These are phyloP conservation scores for Cordyceps cicadae DNA, from an alignment of 2,329 filamentous ascomycete species.

Conservation along the genomic window DNA sequence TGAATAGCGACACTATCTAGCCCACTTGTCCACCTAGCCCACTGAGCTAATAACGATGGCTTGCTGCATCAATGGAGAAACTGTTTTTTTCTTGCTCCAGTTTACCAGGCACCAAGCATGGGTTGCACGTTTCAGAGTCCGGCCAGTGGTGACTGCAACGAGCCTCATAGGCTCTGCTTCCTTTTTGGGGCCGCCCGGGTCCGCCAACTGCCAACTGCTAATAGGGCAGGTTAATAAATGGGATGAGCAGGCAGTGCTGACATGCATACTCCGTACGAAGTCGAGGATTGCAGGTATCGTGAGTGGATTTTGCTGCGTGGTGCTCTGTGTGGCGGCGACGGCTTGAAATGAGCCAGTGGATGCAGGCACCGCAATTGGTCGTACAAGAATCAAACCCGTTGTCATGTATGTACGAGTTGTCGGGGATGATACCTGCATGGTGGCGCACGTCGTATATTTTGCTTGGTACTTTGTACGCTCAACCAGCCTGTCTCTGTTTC, in stretches of 20 bases:
- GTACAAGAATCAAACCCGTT: not conserved
- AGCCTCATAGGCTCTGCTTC: not conserved
- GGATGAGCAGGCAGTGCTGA: not conserved
- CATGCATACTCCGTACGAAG: not conserved
- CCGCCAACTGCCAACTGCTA: not conserved
- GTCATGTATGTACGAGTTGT: not conserved
- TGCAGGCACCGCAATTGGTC: not conserved
- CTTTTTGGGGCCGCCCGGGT: not conserved
- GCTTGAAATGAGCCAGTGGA: not conserved
- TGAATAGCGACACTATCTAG: not conserved
- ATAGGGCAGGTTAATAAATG: not conserved
- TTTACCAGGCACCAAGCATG: conserved; percentile 7
- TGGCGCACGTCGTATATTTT: not conserved
- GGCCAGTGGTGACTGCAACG: not conserved
- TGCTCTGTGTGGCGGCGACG: not conserved
- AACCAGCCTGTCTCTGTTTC: not conserved
- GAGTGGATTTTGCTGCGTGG: not conserved
- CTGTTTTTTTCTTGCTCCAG: not conserved
- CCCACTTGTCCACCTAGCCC: not conserved
- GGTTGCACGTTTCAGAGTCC: conserved; percentile 1
- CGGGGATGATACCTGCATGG: not conserved
- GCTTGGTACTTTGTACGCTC: not conserved
- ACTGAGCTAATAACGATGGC: not conserved
- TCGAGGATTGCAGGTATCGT: not conserved
- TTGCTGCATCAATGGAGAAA: not conserved